Evolutionary conservation across 306 rosid genomes (phyloP), one percentile per base, ranked within the genome.

Genomic region (Amphicarpaea edgeworthii): DNA sequence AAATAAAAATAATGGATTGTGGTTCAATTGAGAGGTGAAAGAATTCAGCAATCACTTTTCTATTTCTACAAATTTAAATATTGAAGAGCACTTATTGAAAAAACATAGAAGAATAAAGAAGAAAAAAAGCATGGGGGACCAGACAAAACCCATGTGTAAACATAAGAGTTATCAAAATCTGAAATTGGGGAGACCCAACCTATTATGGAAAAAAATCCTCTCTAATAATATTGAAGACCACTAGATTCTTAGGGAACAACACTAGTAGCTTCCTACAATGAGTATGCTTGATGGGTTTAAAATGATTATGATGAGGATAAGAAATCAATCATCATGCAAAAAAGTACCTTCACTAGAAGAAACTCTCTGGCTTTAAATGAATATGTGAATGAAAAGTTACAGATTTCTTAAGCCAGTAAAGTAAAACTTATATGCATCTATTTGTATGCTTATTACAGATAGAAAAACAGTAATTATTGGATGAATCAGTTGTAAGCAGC

Each of bases 271-370:
- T 68, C 41, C 6, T 43, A 32, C 53, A 58, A 42, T 4, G 20
- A 28, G 17, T 3, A 47, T 38, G n/a, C n/a, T 12, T 54, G 49
- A 41, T 43, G 60, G 43, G n/a, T n/a, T n/a, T n/a, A n/a, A n/a
- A n/a, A n/a, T n/a, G n/a, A n/a, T n/a, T n/a, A n/a, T n/a, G n/a
- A n/a, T n/a, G n/a, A n/a, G 57, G 26, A 34, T 43, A 54, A 61
- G 47, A 70, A 78, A 68, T 73, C 58, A 59, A 73, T 68, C 19
- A 46, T 38, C 61, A 41, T 58, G 75, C 19, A 43, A 43, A 78
- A 78, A 45, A 26, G 10, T 14, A 24, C 38, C 72, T 59, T 68
- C 62, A 72, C 28, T 21, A 65, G 17, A 62, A 15, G 62, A 50
- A 21, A 45, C 63, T 61, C 32, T 8, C 20, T 21, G 21, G 8